phyloP scores from a whole-genome alignment of 2,329 filamentous ascomycete species.

The Trichoderma sp. region DNA sequence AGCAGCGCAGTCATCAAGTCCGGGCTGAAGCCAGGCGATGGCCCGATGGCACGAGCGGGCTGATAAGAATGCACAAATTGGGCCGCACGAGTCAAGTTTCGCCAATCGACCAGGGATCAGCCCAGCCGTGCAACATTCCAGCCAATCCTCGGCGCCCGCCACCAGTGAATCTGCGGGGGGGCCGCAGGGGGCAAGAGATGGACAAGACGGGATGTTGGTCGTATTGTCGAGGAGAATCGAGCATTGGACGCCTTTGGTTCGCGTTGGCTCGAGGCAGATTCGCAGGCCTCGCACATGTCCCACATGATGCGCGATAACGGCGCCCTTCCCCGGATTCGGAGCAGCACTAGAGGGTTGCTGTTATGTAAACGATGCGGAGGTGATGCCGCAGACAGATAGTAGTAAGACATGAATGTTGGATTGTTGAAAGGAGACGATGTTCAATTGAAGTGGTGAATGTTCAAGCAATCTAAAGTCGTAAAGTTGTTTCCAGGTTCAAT shows the following conservation, averaged over 20 bases:
- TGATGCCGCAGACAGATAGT: no score
- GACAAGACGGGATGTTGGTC: neutral
- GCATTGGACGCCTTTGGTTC: constrained; percentile 1
- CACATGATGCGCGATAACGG: constrained; percentile 22
- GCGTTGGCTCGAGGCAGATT: neutral
- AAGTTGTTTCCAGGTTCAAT: no score
- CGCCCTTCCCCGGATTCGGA: constrained; percentile 22
- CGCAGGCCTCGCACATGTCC: neutral
- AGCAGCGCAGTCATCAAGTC: neutral
- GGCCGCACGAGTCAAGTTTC: constrained; percentile 16
- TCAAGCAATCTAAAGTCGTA: no score
- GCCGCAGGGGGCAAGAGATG: neutral
- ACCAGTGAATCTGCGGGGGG: constrained; percentile 14
- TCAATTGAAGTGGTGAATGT: neutral
- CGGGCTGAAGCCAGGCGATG: constrained; percentile 10
- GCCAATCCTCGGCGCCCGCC: constrained; percentile 17
- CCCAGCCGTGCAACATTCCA: neutral
- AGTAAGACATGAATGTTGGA: no score
- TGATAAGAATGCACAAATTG: constrained; percentile 14
- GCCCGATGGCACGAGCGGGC: neutral
- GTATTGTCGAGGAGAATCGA: neutral
- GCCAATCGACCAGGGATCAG: constrained; percentile 4
- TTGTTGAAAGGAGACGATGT: neutral
- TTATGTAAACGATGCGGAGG: constrained; percentile 23
- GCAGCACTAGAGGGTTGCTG: constrained; percentile 17